Base-by-base conservation (phyloP, 305 asterid species). In the Fraxinus paxiana region DNA sequence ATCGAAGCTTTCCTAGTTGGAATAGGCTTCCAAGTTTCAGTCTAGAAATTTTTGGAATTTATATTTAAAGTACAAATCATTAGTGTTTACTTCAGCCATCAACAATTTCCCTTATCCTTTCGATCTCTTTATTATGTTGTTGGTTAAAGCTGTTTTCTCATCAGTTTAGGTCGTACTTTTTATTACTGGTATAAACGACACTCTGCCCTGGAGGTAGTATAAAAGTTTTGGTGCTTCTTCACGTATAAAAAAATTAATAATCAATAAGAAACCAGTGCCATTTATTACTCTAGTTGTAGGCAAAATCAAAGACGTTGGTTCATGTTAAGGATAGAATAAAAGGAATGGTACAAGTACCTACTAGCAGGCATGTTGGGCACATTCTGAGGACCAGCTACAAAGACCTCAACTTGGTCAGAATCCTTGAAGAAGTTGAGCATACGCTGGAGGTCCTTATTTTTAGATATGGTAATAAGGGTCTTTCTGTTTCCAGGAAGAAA, bases 391-490 rank as follows among this genome's bases (percentile, higher is more conserved):
- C 79, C 91, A 80, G 88, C 91, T 59, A 96, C 84, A 83, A 96
- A 96, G 77, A 96, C 94, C 86, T 96, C 98, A 33, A 94, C 98
- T 81, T 96, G 98, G 84, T 96, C 98, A 24, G 95, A 85, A 22
- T 96, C 92, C 87, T 90, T 89, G 80, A 94, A 92, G 88, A 96
- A 96, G 87, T 94, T 92, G 77, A 96, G 82, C 99, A 96, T 94
- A 72, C 97, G 97, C 84, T 92, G 87, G 74, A 96, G 93, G 77
- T 96, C 99, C 90, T 96, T 96, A 81, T 92, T 97, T 87, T 96
- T 96, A 0, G 98, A 94, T 73, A 96, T 87, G 6, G 95, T 92
- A 54, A 96, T 96, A 86, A 96, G 89, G 48, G 98, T 95, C 91
- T 96, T 96, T 35, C 89, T 88, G 85, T 96, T 96, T 59, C 97